Evolutionary conservation across 345 rosid species (phyloP).

Genomic region (Schrenkiella parvula): DNA sequence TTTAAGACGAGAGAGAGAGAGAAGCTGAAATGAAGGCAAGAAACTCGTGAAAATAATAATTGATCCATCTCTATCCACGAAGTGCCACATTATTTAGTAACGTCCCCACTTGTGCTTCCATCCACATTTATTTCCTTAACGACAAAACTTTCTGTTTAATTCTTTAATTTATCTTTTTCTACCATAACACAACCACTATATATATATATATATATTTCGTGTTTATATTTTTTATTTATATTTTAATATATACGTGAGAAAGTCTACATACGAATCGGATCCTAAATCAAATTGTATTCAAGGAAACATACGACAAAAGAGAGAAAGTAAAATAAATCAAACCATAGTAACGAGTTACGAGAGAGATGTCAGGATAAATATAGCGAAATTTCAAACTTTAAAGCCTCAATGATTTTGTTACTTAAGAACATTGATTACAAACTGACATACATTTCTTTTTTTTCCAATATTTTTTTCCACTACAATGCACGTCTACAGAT

Average conservation of each 20-base stretch:
- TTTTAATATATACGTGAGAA: no score
- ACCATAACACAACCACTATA: neutral
- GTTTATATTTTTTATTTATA: no score
- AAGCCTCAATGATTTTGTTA: constrained; percentile 6
- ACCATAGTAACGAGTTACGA: neutral
- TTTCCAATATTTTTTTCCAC: constrained; percentile 7
- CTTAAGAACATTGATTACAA: constrained; percentile 23
- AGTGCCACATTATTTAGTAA: constrained; percentile 23
- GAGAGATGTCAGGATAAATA: neutral
- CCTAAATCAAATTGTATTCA: neutral
- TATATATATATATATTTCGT: neutral
- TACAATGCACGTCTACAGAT: constrained; percentile 25
- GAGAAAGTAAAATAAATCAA: neutral
- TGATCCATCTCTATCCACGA: constrained; percentile 30
- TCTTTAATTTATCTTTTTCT: neutral
- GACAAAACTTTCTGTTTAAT: constrained; percentile 31
- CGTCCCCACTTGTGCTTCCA: constrained; percentile 17
- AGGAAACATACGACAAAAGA: neutral
- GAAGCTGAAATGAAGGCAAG: constrained; percentile 18
- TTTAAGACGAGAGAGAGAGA: neutral
- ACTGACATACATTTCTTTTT: constrained; percentile 14
- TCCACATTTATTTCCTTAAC: constrained; percentile 31
- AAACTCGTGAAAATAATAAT: constrained; percentile 29
- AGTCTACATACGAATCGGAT: neutral
- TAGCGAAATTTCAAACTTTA: constrained; percentile 1